phyloP scores from a whole-genome alignment of 208 protist species.

The Strigomonas culicis region DNA sequence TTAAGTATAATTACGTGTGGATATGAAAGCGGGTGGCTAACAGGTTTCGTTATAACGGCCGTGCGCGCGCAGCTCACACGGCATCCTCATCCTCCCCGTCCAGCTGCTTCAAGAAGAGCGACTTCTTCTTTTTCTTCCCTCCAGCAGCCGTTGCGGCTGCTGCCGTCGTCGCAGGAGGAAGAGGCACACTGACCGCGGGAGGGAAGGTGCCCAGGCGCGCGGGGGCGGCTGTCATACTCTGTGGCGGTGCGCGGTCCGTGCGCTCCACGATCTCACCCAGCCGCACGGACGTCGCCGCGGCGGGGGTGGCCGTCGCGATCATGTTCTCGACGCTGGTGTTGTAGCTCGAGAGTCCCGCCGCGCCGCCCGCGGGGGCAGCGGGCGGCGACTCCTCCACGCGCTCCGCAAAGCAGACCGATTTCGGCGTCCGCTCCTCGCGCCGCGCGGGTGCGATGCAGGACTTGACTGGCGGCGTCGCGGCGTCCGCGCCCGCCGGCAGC shows the following conservation, averaged over 20 bases:
- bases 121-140: slow-evolving; percentile 10
- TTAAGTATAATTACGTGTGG: too few species aligned
- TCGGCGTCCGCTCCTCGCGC: background rate
- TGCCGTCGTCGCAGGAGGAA: background rate
- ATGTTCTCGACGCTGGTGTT: background rate
- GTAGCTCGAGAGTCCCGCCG: too few species aligned
- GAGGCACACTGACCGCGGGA: background rate
- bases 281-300: background rate
- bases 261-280: slow-evolving; percentile 8
- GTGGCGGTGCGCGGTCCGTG: background rate
- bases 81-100: slow-evolving; percentile 15
- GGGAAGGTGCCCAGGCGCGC: too few species aligned
- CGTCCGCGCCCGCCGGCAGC: background rate
- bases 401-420: background rate
- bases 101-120: slow-evolving; percentile 21
- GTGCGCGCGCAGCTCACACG: background rate
- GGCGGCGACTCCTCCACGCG: background rate
- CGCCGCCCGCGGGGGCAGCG: too few species aligned
- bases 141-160: background rate
- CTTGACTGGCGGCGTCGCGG: background rate
- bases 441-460: too few species aligned
- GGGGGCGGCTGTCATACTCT: too few species aligned
- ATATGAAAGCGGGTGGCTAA: too few species aligned
- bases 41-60: too few species aligned
- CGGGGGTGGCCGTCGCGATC: background rate